Percentiles rank a stretch among this genome's conserved stretches.
These are phyloP conservation scores for Trichoderma gracile DNA, from an alignment of 2,329 filamentous ascomycete genomes.

Conservation along the genomic window DNA sequence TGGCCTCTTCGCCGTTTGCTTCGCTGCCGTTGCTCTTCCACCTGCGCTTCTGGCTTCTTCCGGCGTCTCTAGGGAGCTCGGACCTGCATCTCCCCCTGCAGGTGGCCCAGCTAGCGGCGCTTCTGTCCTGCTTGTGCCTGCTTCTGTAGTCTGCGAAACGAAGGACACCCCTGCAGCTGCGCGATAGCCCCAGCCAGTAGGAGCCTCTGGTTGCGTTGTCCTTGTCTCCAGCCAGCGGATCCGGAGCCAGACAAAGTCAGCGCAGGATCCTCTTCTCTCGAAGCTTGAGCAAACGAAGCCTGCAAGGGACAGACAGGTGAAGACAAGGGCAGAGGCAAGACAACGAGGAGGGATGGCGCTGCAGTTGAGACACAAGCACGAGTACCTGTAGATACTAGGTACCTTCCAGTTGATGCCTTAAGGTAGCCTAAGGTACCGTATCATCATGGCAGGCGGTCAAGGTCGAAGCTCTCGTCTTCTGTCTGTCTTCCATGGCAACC, in stretches of 20 bases:
- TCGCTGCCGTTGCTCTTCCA: not conserved
- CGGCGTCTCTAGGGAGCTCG: not conserved
- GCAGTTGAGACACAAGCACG: too few species aligned
- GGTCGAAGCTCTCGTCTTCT: too few species aligned
- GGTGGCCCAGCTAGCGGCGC: constrained; percentile 13
- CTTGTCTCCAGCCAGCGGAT: not conserved
- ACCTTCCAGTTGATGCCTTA: too few species aligned
- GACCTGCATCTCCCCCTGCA: constrained; percentile 22
- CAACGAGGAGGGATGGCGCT: too few species aligned
- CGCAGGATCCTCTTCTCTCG: not conserved
- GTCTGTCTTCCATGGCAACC: too few species aligned
- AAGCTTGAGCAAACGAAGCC: too few species aligned
- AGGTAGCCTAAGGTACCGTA: too few species aligned
- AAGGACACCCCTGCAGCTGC: constrained; percentile 16
- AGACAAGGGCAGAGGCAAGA: too few species aligned
- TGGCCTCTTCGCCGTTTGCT: not conserved
- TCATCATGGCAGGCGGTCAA: too few species aligned
- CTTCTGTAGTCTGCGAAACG: not conserved
- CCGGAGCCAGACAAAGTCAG: not conserved
- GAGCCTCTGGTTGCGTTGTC: not conserved
- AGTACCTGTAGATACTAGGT: too few species aligned
- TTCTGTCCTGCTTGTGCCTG: constrained; percentile 2
- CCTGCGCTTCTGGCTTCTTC: not conserved
- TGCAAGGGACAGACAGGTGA: too few species aligned
- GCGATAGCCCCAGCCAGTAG: not conserved